Evolutionary conservation across 352 stramenopile species (phyloP).

Genomic region (Phytophthora litchii): DNA sequence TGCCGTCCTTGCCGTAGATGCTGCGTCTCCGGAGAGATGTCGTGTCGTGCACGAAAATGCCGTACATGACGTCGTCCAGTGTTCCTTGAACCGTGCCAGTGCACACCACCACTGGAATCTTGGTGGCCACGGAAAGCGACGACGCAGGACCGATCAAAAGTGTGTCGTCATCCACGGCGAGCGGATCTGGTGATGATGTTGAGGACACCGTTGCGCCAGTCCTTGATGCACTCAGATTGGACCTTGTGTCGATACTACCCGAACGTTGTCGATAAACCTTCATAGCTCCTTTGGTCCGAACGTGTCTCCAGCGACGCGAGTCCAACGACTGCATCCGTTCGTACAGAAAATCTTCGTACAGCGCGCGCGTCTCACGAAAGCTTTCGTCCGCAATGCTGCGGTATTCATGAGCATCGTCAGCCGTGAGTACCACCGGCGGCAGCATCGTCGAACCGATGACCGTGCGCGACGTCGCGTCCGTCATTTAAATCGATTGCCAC

Average conservation of each 20-base stretch:
- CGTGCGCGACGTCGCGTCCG: slow-evolving; percentile 3
- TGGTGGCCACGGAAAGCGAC: slow-evolving; percentile 46
- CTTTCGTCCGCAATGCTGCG: slow-evolving; percentile 41
- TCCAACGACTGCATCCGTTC: slow-evolving; percentile 32
- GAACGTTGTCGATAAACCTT: slow-evolving; percentile 48
- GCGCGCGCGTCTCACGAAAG: slow-evolving; percentile 38
- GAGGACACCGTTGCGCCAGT: slow-evolving; percentile 10
- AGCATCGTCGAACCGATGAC: slow-evolving; percentile 24
- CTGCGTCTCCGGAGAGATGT: slow-evolving; percentile 37
- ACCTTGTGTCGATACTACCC: neutral
- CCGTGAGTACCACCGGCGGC: slow-evolving; percentile 35
- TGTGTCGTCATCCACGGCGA: slow-evolving; percentile 7
- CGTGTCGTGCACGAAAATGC: slow-evolving; percentile 46
- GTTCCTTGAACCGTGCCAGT: slow-evolving; percentile 43
- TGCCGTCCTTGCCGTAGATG: slow-evolving; percentile 38
- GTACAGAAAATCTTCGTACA: slow-evolving; percentile 52
- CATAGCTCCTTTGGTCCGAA: slow-evolving; percentile 34
- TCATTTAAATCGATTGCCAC: slow-evolving; percentile 4
- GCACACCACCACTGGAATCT: slow-evolving; percentile 40
- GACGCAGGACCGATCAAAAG: slow-evolving; percentile 53
- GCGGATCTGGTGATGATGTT: slow-evolving; percentile 15
- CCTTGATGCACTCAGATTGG: neutral
- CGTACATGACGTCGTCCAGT: slow-evolving; percentile 63
- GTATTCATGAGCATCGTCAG: slow-evolving; percentile 40
- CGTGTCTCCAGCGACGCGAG: slow-evolving; percentile 39